Evolutionary conservation across 2,329 filamentous ascomycete species (phyloP).

Genomic region (Venturiaceae sp.): DNA sequence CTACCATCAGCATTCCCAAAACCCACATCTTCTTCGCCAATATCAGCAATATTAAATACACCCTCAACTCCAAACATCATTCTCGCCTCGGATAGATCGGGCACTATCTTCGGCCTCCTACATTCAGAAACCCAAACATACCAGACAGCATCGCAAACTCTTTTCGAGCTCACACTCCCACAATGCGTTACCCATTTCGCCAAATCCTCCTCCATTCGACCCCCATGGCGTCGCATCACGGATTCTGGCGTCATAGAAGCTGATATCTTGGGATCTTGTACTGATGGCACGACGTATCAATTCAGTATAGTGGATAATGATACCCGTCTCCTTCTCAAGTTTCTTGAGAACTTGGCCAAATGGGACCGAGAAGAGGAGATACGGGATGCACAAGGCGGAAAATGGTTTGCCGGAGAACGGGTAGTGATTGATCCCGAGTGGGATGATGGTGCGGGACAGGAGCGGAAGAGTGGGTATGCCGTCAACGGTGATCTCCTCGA

Average conservation of each 20-base stretch:
- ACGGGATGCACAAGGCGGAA: not conserved
- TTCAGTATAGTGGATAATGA: conserved; percentile 55
- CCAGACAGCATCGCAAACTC: conserved; percentile 18
- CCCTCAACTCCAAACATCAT: conserved; percentile 14
- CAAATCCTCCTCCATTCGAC: conserved; percentile 30
- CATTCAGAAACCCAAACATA: conserved; percentile 14
- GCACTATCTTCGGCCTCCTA: conserved; percentile 20
- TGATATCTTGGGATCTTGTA: conserved; percentile 39
- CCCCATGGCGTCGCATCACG: conserved; percentile 22
- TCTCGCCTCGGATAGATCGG: conserved; percentile 23
- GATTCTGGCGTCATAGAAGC: conserved; percentile 30
- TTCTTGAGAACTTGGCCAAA: conserved; percentile 56
- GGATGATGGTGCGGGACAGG: conserved; percentile 15
- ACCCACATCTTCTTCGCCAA: not conserved
- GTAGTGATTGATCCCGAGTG: conserved; percentile 1
- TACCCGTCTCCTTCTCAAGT: conserved; percentile 59
- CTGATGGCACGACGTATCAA: conserved; percentile 41
- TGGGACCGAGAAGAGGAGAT: conserved; percentile 13
- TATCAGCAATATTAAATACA: not conserved
- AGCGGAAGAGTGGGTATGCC: conserved; percentile 14
- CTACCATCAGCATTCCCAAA: not conserved
- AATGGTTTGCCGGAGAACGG: not conserved
- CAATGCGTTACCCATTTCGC: conserved; percentile 38
- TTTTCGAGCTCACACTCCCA: conserved; percentile 33
- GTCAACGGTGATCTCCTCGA: conserved; percentile 33